Evolutionary conservation across 2,329 filamentous ascomycete species (phyloP).

Genomic region (Cyphellophora europaea): DNA sequence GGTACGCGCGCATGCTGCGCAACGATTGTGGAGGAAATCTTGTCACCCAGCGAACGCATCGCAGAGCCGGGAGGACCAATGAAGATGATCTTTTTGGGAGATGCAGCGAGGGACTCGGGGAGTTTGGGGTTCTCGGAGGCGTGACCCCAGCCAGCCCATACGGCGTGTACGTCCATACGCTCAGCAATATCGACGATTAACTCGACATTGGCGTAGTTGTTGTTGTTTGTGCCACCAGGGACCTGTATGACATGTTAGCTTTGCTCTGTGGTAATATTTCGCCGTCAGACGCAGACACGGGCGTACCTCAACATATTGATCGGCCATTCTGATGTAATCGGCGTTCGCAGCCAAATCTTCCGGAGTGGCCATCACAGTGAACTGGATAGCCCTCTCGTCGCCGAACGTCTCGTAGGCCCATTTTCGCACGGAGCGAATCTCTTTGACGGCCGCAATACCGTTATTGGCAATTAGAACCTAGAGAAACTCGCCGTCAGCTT

Average conservation of each 20-base stretch:
- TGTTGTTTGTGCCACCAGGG: constrained; percentile 97
- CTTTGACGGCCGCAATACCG: constrained; percentile 98
- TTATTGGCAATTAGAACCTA: constrained; percentile 99
- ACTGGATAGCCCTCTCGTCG: constrained; percentile 95
- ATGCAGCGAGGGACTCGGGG: constrained; percentile 89
- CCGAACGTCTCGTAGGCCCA: constrained; percentile 99
- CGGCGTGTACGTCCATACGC: constrained; percentile 95
- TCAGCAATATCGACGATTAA: constrained; percentile 97
- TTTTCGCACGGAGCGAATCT: constrained; percentile 98
- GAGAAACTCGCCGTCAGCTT: constrained; percentile 13
- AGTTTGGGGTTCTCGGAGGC: constrained; percentile 98
- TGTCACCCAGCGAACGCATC: constrained; percentile 98
- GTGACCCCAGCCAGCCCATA: constrained; percentile 99
- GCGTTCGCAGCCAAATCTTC: constrained; percentile 96
- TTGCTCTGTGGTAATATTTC: constrained; percentile 2
- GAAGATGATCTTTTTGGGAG: constrained; percentile 97
- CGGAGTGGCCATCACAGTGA: constrained; percentile 98
- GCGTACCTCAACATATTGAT: constrained; percentile 86
- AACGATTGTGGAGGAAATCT: constrained; percentile 98
- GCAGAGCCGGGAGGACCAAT: constrained; percentile 96
- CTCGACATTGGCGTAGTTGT: constrained; percentile 99
- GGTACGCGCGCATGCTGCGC: constrained; percentile 93
- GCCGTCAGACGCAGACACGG: too few relatives aligned
- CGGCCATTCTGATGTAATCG: constrained; percentile 98
- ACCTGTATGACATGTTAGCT: constrained; percentile 42